Evolutionary conservation across 768 basidiomycete species (phyloP), one percentile per base, ranked within the genome.

Genomic region (Sarcomyxa edulis): DNA sequence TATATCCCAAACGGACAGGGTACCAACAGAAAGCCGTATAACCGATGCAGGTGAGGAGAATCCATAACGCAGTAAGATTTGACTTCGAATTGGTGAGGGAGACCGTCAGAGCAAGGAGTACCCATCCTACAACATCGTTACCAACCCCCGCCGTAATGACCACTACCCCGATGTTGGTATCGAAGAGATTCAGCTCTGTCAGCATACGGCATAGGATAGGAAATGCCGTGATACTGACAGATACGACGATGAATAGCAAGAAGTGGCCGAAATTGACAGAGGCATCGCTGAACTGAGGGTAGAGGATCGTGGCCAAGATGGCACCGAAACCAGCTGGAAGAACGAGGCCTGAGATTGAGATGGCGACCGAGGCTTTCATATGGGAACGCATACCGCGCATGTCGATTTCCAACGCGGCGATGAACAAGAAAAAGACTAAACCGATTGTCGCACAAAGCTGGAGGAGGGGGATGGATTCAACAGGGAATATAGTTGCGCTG

Each of bases 371-470:
- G 0, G 64, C 53, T 35, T 55, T 64, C 11, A 60, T 62, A 49
- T 76, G 74, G 4, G 59, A 50, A 5, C 65, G 52, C 22, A 37
- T 27, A 7, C 24, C 35, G 7, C 16, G 7, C 9, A 37, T 16
- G 51, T 82, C 80, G 35, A 77, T 66, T 53, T 81, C 80, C 25
- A 79, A 55, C 2, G 74, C 79, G 21, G 79, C 64, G 25, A 79
- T 55, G 61, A 80, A 80, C 6, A 79, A 60, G 56, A 71, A 74
- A 24, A 73, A 53, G 16, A 67, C 59, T n/a, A 74, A 54, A n/a
- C 72, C 78, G 43, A 81, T 60, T 35, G 65, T 77, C 9, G 76
- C 63, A 22, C 74, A 68, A n/a, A 81, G 68, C 44, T 61, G 72
- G 33, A 81, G 65, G 44, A 69, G 56, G 6, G 70, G 49, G 16